These are phyloP conservation scores for Ceratocystis huliohia DNA, from an alignment of 2,329 filamentous ascomycete species.

Conservation along the genomic window DNA sequence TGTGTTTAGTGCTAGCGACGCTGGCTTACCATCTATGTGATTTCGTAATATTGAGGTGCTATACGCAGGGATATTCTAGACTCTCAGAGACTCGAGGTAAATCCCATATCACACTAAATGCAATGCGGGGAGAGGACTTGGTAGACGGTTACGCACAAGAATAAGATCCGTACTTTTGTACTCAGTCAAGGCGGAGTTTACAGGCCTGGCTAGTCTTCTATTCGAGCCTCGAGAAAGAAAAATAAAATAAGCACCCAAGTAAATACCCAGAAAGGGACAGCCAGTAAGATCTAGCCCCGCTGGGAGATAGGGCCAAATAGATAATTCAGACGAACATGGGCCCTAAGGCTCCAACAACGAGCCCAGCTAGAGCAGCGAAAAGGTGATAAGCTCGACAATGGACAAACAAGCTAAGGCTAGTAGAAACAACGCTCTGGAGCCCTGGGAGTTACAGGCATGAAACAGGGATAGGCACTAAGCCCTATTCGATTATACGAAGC, in stretches of 20 bases:
- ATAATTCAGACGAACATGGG: too few species aligned
- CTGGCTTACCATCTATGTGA: neutral
- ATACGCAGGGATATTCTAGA: neutral
- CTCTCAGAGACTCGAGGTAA: neutral
- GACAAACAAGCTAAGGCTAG: too few species aligned
- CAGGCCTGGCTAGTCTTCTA: too few species aligned
- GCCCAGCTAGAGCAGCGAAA: too few species aligned
- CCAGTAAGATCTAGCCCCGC: too few species aligned
- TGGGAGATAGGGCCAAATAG: too few species aligned
- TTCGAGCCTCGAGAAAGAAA: neutral
- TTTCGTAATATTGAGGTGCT: neutral
- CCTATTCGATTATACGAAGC: neutral
- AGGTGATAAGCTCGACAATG: too few species aligned
- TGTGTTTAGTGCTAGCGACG: too few species aligned
- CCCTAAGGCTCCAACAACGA: too few species aligned
- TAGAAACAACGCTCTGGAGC: neutral
- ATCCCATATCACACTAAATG: neutral
- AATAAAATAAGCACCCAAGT: constrained; percentile 1
- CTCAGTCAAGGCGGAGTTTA: too few species aligned
- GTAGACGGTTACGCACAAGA: neutral
- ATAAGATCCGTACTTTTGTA: too few species aligned
- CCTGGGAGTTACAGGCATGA: neutral
- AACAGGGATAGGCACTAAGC: neutral
- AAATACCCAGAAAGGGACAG: too few species aligned
- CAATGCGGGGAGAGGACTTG: neutral